Conservation (phyloP, 1,284 basidiomycete species). For the Mixia osmundae region DNA sequence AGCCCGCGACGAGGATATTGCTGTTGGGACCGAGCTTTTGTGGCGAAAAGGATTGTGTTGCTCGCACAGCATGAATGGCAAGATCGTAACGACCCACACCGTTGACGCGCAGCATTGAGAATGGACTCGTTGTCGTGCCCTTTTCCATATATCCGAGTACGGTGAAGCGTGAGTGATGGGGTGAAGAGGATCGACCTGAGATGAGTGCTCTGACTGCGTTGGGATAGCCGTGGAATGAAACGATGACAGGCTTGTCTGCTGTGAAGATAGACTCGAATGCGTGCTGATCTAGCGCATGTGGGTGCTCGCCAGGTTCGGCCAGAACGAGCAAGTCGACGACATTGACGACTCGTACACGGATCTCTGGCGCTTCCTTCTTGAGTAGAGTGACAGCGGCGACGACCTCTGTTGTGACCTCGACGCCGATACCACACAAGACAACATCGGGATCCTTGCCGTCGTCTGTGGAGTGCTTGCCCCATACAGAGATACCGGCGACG, state of each 20-base stretch:
- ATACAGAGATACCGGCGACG: constrained; percentile 23
- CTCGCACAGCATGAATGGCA: constrained; percentile 23
- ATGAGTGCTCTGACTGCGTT: constrained; percentile 11
- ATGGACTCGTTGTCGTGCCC: constrained; percentile 27
- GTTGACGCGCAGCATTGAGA: constrained; percentile 27
- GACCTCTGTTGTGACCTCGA: constrained; percentile 27
- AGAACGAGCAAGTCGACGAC: constrained; percentile 48
- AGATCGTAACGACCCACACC: constrained; percentile 26
- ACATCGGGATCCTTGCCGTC: constrained; percentile 28
- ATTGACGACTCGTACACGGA: constrained; percentile 20
- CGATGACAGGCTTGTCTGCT: constrained; percentile 30
- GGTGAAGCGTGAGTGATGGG: constrained; percentile 23
- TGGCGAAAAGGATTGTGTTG: no score
- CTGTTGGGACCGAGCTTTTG: constrained; percentile 21
- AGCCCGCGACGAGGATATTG: constrained; percentile 21
- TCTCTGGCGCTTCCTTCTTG: constrained; percentile 19
- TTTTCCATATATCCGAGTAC: constrained; percentile 26
- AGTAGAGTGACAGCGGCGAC: constrained; percentile 20
- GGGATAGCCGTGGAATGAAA: constrained; percentile 51
- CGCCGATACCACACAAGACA: constrained; percentile 27
- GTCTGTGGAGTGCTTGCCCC: constrained; percentile 26
- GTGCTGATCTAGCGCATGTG: constrained; percentile 42
- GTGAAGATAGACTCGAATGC: constrained; percentile 27
- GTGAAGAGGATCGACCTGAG: constrained; percentile 16
- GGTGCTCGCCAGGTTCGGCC: constrained; percentile 38